Conservation (phyloP, 2,329 filamentous ascomycete genomes). For the Neocatenulostroma microsporum region DNA sequence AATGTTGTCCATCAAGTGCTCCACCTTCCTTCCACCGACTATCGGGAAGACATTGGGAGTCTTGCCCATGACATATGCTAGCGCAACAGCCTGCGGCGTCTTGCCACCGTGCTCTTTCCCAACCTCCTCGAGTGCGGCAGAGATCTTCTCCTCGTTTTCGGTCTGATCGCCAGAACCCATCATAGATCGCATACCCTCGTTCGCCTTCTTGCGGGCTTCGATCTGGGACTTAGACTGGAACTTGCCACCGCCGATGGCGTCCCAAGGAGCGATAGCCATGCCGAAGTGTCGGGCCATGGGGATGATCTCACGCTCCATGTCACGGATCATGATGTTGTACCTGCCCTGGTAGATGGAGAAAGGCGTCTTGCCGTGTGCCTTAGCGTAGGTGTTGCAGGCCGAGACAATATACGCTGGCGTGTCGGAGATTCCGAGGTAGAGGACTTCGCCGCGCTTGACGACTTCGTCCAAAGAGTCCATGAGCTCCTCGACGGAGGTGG, state of each 20-base stretch:
- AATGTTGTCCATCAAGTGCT: conserved; percentile 63
- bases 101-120: conserved; percentile 46
- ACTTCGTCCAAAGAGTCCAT: conserved; percentile 39
- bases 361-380: conserved; percentile 26
- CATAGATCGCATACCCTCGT: conserved; percentile 26
- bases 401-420: conserved; percentile 39
- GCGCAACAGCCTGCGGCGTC: conserved; percentile 32
- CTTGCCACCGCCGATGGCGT: conserved; percentile 34
- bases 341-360: conserved; percentile 33
- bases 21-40: conserved; percentile 60
- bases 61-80: conserved; percentile 59
- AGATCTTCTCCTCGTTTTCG: conserved; percentile 46
- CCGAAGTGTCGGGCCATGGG: conserved; percentile 38
- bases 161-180: conserved; percentile 19
- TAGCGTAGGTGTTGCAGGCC: conserved; percentile 35
- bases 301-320: conserved; percentile 41
- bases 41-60: conserved; percentile 66
- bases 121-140: conserved; percentile 53
- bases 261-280: conserved; percentile 51
- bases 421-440: conserved; percentile 40
- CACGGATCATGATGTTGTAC: conserved; percentile 36
- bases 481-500: conserved; percentile 36
- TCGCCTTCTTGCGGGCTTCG: conserved; percentile 36
- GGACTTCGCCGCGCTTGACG: conserved; percentile 34
- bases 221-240: conserved; percentile 40